Conservation (phyloP, 176 grass and related monocot species). For the Luzula sylvatica region DNA sequence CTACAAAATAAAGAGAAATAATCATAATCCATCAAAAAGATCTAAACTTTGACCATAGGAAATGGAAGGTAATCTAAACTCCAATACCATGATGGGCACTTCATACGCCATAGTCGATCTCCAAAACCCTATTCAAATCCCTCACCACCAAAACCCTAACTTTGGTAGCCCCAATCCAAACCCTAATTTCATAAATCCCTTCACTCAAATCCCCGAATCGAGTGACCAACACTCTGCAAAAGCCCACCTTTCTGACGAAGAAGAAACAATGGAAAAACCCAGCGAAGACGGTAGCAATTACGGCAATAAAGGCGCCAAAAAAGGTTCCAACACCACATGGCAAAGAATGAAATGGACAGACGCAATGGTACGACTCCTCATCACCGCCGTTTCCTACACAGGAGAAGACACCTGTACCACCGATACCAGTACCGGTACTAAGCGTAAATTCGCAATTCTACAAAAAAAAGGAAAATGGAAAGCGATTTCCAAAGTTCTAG, state of each 20-base stretch:
- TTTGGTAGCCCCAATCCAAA: conserved; percentile 7
- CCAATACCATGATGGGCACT: conserved; percentile 25
- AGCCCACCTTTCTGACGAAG: conserved; percentile 44
- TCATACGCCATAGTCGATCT: conserved; percentile 37
- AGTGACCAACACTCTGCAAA: conserved; percentile 32
- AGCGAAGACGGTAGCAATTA: conserved; percentile 35
- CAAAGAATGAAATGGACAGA: conserved; percentile 99
- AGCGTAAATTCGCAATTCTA: conserved; percentile 47
- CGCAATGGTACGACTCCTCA: conserved; percentile 81
- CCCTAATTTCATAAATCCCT: conserved; percentile 1
- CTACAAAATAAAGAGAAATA: not conserved
- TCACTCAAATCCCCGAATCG: conserved; percentile 21
- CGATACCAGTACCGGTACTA: conserved; percentile 33
- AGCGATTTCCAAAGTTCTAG: conserved; percentile 78
- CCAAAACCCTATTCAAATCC: conserved; percentile 35
- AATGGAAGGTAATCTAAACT: conserved; percentile 60
- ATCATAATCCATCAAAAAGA: not conserved
- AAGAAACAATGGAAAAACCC: conserved; percentile 32
- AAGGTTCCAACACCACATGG: conserved; percentile 41
- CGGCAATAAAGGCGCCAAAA: conserved; percentile 34
- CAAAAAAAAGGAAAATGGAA: conserved; percentile 99
- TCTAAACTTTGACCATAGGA: not conserved
- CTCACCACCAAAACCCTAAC: conserved; percentile 19
- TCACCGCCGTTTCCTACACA: conserved; percentile 68
- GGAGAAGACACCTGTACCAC: conserved; percentile 50